A percentile compares a stretch with the other conserved stretches of the same genome.
These are phyloP conservation scores for Aspergillus neotritici DNA, from an alignment of 2,329 filamentous ascomycete genomes.

Conservation along the genomic window DNA sequence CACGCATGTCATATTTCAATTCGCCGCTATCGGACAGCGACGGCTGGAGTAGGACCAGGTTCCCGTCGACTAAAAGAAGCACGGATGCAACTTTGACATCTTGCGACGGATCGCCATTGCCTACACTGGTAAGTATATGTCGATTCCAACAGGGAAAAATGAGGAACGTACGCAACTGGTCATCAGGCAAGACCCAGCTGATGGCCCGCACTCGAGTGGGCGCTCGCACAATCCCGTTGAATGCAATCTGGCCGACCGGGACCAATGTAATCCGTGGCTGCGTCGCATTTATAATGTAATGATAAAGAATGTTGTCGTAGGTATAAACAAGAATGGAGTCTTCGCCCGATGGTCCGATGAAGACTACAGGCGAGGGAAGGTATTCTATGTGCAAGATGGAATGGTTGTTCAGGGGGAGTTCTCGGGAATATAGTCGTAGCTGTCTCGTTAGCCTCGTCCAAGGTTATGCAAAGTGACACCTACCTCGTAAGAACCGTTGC, in stretches of 20 bases:
- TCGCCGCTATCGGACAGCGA: constrained; percentile 75
- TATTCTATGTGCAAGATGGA: constrained; percentile 70
- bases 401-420: constrained; percentile 67
- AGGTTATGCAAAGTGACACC: background rate
- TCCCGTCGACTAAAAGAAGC: constrained; percentile 93
- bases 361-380: constrained; percentile 78
- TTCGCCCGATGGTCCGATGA: constrained; percentile 81
- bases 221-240: constrained; percentile 91
- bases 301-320: constrained; percentile 90
- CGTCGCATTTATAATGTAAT: constrained; percentile 77
- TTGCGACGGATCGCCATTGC: constrained; percentile 87
- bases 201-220: constrained; percentile 87
- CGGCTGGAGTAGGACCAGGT: constrained; percentile 85
- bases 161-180: constrained; percentile 61
- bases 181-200: constrained; percentile 92
- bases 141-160: background rate
- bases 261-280: constrained; percentile 69
- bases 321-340: constrained; percentile 96
- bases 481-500: constrained; percentile 70
- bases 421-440: constrained; percentile 87
- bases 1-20: constrained; percentile 96
- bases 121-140: constrained; percentile 29
- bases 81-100: constrained; percentile 92
- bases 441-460: constrained; percentile 26
- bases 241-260: constrained; percentile 95